Base-by-base conservation (phyloP, 2,329 filamentous ascomycete species). In the Phialocephala subalpina region DNA sequence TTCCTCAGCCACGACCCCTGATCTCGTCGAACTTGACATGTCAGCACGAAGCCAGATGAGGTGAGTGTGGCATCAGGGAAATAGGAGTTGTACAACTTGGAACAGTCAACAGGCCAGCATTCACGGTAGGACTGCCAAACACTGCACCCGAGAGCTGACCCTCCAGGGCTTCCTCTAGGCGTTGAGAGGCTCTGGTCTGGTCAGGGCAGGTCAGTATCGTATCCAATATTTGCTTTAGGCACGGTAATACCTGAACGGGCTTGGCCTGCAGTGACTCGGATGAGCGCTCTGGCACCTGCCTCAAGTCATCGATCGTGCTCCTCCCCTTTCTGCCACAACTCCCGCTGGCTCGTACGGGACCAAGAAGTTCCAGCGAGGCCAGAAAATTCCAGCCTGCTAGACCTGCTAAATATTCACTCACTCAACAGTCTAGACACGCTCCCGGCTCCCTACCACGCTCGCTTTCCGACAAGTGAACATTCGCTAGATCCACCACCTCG, bases 191-290 rank as follows among this genome's bases (percentile, higher is more conserved):
- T 49, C 49, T 53, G 7, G 47, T 9, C 20, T 52, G 22, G 49
- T 29, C n/a, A n/a, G n/a, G n/a, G n/a, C n/a, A n/a, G n/a, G n/a
- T n/a, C n/a, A n/a, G n/a, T 53, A 33, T 53, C 49, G 49, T 29
- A 29, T 53, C 14, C 49, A 53, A 53, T 53, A 53, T 29, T 49
- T 53, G 25, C 25, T 53, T 33, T 53, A 27, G 49, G 49, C 49
- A 53, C 49, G 11, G 49, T 5, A 3, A 16, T 29, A n/a, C n/a
- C 49, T 53, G 22, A 18, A 18, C 14, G 49, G 49, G 49, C 14
- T 53, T 53, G 49, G 25, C 25, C 49, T 53, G 25, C 22, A 33
- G 49, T 33, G 49, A 53, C 49, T 53, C 18, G 49, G 49, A 29
- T 29, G 3, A 53, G 49, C 49, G 49, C 49, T 53, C 49, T 9